Base-by-base conservation (phyloP, 805 yeast species). In the Saccharomycodes ludwigii region DNA sequence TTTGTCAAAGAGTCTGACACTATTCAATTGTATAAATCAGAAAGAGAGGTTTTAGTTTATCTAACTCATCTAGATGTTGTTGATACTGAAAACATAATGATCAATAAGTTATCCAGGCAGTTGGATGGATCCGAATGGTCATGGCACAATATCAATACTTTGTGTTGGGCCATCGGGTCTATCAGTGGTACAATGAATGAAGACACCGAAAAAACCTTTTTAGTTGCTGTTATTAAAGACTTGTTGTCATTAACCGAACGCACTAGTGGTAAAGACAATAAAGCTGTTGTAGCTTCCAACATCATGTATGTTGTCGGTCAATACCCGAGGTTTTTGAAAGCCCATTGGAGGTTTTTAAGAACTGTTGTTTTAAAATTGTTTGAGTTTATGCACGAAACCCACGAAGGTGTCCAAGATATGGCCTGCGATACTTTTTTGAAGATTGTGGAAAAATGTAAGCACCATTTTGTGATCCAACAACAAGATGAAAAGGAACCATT, bases 381-480 rank as follows among this genome's bases (percentile, higher is more conserved):
- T 57, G 98, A 91, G 57, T 91, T 91, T 51, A 91, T 91, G 99
- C 97, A 91, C 63, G 99, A 91, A 66, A 85, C 96, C n/a, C 99
- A 91, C 58, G 99, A 88, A 58, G 98, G 98, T 63, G 98, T 91
- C 39, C 98, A 91, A 62, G 98, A 91, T 58, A 91, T 91, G 98
- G 98, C 99, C 6, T 91, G 98, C 65, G 99, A 91, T 58, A 91
- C 99, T 1, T 91, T 91, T 53, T 88, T 88, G 52, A 91, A 91
- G 57, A 91, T 91, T 55, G 83, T 95, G 15, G 77, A 73, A 44
- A 91, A 91, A 60, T 91, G 98, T 68, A 86, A 85, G 58, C 76
- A 86, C 43, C 96, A 88, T 58, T 91, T 91, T 58, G 94, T 88
- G 24, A 78, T 80, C 30, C 77, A 72, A 43, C 96, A 88, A 58